phyloP scores from a whole-genome alignment of 306 rosid genomes.

The Abrus pulchellus region DNA sequence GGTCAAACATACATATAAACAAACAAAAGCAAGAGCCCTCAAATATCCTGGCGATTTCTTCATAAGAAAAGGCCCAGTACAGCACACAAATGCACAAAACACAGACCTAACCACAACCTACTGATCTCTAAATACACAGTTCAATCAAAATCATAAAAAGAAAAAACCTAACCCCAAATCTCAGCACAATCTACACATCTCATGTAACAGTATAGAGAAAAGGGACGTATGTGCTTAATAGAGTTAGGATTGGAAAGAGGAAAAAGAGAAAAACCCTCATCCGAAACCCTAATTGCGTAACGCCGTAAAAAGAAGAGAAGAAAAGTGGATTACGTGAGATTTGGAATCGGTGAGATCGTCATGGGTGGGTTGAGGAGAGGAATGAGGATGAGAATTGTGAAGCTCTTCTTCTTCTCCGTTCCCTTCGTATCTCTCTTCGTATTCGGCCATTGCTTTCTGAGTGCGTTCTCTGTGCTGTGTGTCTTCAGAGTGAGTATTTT shows the following conservation, averaged over 20 bases:
- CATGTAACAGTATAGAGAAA: too few species aligned
- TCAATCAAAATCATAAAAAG: background rate
- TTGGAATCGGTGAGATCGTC: constrained; percentile 76
- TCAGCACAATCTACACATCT: background rate
- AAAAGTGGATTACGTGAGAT: constrained; percentile 60
- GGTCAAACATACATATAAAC: background rate
- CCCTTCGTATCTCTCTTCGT: constrained; percentile 80
- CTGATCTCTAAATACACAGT: background rate
- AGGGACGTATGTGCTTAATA: background rate
- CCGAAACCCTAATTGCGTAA: constrained; percentile 39
- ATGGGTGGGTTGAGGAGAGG: constrained; percentile 70
- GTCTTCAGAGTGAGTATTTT: background rate
- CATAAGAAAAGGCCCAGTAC: background rate
- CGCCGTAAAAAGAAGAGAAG: background rate
- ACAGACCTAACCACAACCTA: background rate
- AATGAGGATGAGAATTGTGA: constrained; percentile 41
- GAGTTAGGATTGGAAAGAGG: background rate
- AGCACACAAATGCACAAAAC: background rate
- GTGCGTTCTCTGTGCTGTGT: background rate
- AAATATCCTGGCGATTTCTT: background rate
- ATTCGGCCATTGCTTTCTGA: constrained; percentile 69
- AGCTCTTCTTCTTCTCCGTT: constrained; percentile 71
- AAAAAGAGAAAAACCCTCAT: constrained; percentile 37
- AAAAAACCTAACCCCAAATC: constrained; percentile 4
- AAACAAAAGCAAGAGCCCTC: background rate